These are phyloP conservation scores for Scedosporium apiospermum DNA, from an alignment of 2,329 filamentous ascomycete species.

Conservation along the genomic window DNA sequence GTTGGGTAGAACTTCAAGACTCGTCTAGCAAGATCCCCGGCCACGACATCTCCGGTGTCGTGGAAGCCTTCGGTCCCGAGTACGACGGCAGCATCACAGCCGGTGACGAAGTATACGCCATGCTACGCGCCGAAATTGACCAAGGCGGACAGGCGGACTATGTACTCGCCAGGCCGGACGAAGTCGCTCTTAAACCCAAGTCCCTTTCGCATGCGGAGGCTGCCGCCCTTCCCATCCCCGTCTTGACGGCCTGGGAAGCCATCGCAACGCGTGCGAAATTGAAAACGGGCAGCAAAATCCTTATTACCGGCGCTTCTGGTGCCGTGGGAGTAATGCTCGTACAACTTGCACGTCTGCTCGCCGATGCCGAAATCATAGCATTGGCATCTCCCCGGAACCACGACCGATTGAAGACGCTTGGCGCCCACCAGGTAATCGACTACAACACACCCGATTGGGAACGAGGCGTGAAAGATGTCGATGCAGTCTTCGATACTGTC, in stretches of 20 bases:
- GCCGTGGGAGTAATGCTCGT: slow-evolving; percentile 20
- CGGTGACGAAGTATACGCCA: slow-evolving; percentile 18
- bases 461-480: slow-evolving; percentile 12
- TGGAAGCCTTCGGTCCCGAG: slow-evolving; percentile 16
- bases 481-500: slow-evolving; percentile 22
- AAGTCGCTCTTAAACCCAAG: slow-evolving; percentile 14
- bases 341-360: slow-evolving; percentile 16
- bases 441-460: slow-evolving; percentile 18
- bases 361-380: slow-evolving; percentile 15
- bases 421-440: slow-evolving; percentile 16
- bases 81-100: slow-evolving; percentile 12
- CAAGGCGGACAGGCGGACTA: slow-evolving; percentile 20
- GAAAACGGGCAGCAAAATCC: slow-evolving; percentile 10
- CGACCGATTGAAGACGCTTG: slow-evolving; percentile 11
- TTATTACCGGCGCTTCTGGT: slow-evolving; percentile 21
- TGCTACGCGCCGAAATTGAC: slow-evolving; percentile 14
- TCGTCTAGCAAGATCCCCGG: slow-evolving; percentile 20
- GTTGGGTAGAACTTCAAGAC: slow-evolving; percentile 23
- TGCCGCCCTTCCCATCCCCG: slow-evolving; percentile 21
- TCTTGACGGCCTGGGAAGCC: slow-evolving; percentile 20
- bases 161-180: slow-evolving; percentile 11
- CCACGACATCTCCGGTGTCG: slow-evolving; percentile 23
- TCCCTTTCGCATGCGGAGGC: slow-evolving; percentile 15
- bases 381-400: slow-evolving; percentile 17
- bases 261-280: slow-evolving; percentile 14